phyloP scores from a whole-genome alignment of 805 yeast genomes.

The Dipodascus geniculatus region DNA sequence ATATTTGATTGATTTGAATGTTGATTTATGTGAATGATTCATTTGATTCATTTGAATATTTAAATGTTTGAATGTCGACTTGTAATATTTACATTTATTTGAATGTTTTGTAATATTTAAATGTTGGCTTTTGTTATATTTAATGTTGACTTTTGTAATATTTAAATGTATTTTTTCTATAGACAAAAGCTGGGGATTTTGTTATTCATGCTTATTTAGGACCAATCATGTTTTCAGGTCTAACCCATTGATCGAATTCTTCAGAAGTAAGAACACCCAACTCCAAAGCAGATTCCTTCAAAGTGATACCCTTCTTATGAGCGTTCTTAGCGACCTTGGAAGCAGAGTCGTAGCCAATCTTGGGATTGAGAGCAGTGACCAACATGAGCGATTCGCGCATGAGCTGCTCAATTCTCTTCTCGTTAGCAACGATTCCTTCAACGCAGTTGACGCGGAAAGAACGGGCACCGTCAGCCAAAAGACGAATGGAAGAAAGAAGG shows the following conservation, averaged over 20 bases:
- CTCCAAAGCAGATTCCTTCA: conserved; percentile 90
- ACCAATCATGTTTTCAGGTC: conserved; percentile 97
- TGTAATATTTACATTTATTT: too few species aligned
- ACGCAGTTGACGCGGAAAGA: conserved; percentile 94
- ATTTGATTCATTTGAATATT: too few species aligned
- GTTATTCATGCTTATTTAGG: conserved; percentile 40
- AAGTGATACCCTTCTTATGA: conserved; percentile 92
- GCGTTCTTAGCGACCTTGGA: conserved; percentile 98
- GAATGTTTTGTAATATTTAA: too few species aligned
- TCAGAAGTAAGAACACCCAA: conserved; percentile 70
- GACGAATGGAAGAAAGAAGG: conserved; percentile 75
- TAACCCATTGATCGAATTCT: conserved; percentile 94
- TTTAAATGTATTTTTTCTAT: too few species aligned
- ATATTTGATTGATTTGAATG: background rate
- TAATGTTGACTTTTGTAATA: too few species aligned
- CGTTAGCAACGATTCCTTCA: conserved; percentile 85
- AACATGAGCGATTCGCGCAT: conserved; percentile 94
- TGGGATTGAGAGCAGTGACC: conserved; percentile 96
- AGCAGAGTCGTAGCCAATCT: conserved; percentile 96
- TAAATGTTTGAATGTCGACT: background rate
- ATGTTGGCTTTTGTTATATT: too few species aligned
- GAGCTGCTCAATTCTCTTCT: conserved; percentile 72
- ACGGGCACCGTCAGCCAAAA: conserved; percentile 77
- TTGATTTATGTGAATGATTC: background rate
- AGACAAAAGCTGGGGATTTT: too few species aligned